These are phyloP conservation scores for Colletotrichum trifolii DNA, from an alignment of 2,329 filamentous ascomycete genomes.

Conservation along the genomic window DNA sequence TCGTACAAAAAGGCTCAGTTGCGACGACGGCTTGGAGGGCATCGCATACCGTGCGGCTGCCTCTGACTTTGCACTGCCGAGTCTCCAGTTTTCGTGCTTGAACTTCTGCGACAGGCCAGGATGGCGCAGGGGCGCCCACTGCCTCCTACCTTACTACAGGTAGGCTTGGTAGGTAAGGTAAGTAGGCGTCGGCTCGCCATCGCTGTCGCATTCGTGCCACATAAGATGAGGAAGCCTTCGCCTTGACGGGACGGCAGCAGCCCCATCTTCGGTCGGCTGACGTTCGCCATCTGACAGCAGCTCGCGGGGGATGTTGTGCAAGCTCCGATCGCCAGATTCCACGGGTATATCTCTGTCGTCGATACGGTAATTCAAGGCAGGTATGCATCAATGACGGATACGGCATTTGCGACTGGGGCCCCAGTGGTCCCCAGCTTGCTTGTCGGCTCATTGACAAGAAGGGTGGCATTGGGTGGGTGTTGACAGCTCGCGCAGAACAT, in stretches of 20 bases:
- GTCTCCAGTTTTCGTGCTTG: slow-evolving; percentile 31
- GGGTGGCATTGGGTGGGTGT: too few species aligned
- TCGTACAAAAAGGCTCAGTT: slow-evolving; percentile 18
- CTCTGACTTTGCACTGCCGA: slow-evolving; percentile 33
- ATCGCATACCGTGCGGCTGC: slow-evolving; percentile 23
- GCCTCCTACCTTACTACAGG: neutral
- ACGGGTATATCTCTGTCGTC: too few species aligned
- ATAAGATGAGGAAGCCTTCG: slow-evolving; percentile 26
- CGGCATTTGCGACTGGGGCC: too few species aligned
- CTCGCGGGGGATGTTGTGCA: neutral
- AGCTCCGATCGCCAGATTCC: too few species aligned
- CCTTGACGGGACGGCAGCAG: neutral
- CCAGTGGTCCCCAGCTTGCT: too few species aligned
- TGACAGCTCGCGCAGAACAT: too few species aligned
- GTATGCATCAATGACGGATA: too few species aligned
- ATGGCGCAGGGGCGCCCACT: slow-evolving; percentile 17
- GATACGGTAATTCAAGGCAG: too few species aligned
- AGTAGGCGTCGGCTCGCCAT: too few species aligned
- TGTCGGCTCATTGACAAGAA: too few species aligned
- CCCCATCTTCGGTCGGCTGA: neutral
- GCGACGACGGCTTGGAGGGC: slow-evolving; percentile 32
- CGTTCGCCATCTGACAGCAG: slow-evolving; percentile 1
- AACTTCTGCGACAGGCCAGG: slow-evolving; percentile 24
- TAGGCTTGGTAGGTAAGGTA: neutral
- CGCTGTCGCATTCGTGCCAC: slow-evolving; percentile 27